Conservation (phyloP, 441 rosid species). For the Capsella rubella region DNA sequence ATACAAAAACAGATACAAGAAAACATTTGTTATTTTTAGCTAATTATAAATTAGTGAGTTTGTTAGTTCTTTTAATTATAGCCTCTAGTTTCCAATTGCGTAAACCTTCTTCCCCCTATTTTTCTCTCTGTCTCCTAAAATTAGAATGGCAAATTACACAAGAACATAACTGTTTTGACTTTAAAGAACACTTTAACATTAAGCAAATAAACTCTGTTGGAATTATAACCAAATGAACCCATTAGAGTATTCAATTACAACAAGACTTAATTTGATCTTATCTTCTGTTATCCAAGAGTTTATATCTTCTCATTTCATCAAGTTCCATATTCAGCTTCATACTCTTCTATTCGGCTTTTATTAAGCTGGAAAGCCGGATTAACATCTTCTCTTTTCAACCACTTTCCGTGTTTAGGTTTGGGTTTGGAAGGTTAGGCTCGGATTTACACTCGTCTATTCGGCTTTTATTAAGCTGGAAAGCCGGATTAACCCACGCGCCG, state of each 20-base stretch:
- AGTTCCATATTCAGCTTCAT: background rate
- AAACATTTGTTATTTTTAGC: constrained; percentile 29
- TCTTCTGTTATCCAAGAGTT: constrained; percentile 14
- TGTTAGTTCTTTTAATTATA: constrained; percentile 27
- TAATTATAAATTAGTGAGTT: background rate
- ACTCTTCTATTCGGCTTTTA: too few species aligned
- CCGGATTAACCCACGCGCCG: constrained; percentile 75
- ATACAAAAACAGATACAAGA: background rate
- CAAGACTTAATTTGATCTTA: background rate
- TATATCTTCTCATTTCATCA: background rate
- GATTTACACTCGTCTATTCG: constrained; percentile 74
- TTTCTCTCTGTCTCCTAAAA: constrained; percentile 27
- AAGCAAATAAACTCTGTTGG: constrained; percentile 8
- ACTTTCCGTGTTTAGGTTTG: background rate
- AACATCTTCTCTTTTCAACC: constrained; percentile 1
- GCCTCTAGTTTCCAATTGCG: constrained; percentile 23
- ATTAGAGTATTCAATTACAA: background rate
- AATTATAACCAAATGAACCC: background rate
- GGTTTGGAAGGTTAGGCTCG: constrained; percentile 31
- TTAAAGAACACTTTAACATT: background rate
- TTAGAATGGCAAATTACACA: constrained; percentile 25
- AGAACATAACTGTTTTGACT: background rate
- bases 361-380: too few species aligned
- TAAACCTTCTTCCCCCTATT: background rate
- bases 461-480: constrained; percentile 70